These are phyloP conservation scores for Podaxis mareebaensis DNA, from an alignment of 768 basidiomycete species.

Conservation along the genomic window DNA sequence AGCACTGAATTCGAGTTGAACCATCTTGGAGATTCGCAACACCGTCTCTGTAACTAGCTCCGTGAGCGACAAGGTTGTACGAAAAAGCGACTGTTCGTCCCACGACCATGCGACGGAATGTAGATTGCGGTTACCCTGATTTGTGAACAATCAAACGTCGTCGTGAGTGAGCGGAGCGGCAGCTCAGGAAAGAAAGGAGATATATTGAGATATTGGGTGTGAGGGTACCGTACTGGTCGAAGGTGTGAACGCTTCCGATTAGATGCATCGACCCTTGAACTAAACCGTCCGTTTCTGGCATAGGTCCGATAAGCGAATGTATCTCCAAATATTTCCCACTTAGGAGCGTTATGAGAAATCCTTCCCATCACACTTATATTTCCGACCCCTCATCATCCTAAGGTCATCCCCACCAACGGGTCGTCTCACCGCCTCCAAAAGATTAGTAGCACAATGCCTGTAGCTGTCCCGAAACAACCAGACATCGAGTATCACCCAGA, in stretches of 20 bases:
- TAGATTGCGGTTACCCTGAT: neutral
- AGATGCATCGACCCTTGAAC: neutral
- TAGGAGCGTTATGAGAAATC: neutral
- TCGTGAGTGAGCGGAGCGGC: neutral
- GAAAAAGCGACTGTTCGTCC: neutral
- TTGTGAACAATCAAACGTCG: neutral
- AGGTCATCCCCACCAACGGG: neutral
- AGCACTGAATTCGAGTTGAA: too few relatives aligned
- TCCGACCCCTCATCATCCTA: neutral
- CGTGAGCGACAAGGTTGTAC: neutral
- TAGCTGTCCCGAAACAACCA: slow-evolving; percentile 25
- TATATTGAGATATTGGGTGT: neutral
- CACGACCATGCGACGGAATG: slow-evolving; percentile 2
- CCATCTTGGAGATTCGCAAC: too few relatives aligned
- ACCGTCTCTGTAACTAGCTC: too few relatives aligned
- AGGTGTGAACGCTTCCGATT: neutral
- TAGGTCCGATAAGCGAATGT: neutral
- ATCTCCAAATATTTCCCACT: neutral
- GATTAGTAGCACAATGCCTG: neutral
- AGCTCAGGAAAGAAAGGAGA: neutral
- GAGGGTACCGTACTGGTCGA: neutral
- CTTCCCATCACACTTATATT: slow-evolving; percentile 10
- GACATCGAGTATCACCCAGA: slow-evolving; percentile 42
- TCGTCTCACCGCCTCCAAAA: neutral
- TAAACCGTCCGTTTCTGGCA: neutral